phyloP scores from a whole-genome alignment of 495 filamentous ascomycete species.

The Xeromyces bisporus region DNA sequence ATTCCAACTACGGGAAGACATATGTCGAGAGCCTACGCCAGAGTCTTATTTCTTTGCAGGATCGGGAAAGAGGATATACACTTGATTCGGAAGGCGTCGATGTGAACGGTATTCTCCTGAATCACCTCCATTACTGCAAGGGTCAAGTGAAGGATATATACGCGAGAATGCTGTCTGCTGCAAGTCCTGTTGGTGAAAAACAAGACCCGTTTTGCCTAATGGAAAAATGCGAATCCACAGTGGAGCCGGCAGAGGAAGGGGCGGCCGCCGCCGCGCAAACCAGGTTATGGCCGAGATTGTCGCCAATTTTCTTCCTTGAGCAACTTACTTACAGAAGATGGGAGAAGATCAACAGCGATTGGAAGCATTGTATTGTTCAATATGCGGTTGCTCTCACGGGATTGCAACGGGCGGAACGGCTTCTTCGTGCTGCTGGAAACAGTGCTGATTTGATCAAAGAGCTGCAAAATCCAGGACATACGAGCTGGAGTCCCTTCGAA shows the following conservation, averaged over 20 bases:
- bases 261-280: too few relatives aligned
- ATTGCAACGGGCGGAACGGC: slow-evolving; percentile 24
- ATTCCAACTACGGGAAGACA: slow-evolving; percentile 7
- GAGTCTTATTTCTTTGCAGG: slow-evolving; percentile 3
- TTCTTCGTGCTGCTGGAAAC: slow-evolving; percentile 2
- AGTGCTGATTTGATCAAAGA: slow-evolving; percentile 38
- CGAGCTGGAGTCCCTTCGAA: slow-evolving; percentile 32
- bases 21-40: slow-evolving; percentile 10
- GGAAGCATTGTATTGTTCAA: slow-evolving; percentile 9
- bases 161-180: not conserved
- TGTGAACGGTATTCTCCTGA: not conserved
- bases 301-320: slow-evolving; percentile 7
- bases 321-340: slow-evolving; percentile 8
- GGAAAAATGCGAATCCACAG: too few relatives aligned
- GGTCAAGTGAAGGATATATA: not conserved
- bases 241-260: too few relatives aligned
- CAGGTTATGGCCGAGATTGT: slow-evolving; percentile 11
- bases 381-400: slow-evolving; percentile 24
- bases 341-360: slow-evolving; percentile 2
- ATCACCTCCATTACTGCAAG: not conserved
- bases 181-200: too few relatives aligned
- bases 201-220: too few relatives aligned
- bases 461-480: slow-evolving; percentile 32
- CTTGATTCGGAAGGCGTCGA: not conserved
- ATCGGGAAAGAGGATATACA: slow-evolving; percentile 2